Evolutionary conservation across 306 rosid genomes (phyloP), one percentile per base, ranked within the genome.

Genomic region (Purshia tridentata): DNA sequence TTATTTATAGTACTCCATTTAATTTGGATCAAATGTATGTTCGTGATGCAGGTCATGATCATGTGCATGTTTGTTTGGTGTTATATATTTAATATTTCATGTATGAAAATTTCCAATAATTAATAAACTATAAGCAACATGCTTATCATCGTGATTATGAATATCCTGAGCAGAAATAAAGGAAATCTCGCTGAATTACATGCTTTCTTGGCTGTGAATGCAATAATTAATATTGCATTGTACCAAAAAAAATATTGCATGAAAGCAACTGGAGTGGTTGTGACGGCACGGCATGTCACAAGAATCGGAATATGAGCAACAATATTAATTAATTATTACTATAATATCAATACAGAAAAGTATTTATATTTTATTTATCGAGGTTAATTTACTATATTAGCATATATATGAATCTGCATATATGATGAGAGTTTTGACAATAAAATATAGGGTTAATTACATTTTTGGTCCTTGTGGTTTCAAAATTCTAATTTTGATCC

Each of bases 281-380:
- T 62, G 77, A 88, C 89, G 93, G 88, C 90, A 92, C 96, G 97
- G 84, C 88, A 78, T 77, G 60, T 72, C 85, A 84, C 72, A 72
- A 72, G 58, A 73, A 73, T 84, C 83, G 49, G 82, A 84, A 72
- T 58, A 70, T 70, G 62, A 40, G 81, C 67, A 58, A 78, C 58
- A 70, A 53, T 51, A 65, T 18, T 4, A 29, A 29, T 29, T 29
- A 29, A 29, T 29, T 29, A 1, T 29, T 1, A 29, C 35, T 39
- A 49, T 45, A 51, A 58, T 12, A 22, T 58, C 11, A 9, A 59
- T 35, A 10, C 22, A 6, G 6, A 19, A 8, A 5, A 9, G 0
- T 58, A 22, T 58, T 6, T 1, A 3, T 23, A 39, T 37, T 83
- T 77, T 52, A 82, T 79, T 79, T 77, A 75, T 48, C 74, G 82